Evolutionary conservation across 495 filamentous ascomycete species (phyloP).

Genomic region (Astrocystis sublimbata): DNA sequence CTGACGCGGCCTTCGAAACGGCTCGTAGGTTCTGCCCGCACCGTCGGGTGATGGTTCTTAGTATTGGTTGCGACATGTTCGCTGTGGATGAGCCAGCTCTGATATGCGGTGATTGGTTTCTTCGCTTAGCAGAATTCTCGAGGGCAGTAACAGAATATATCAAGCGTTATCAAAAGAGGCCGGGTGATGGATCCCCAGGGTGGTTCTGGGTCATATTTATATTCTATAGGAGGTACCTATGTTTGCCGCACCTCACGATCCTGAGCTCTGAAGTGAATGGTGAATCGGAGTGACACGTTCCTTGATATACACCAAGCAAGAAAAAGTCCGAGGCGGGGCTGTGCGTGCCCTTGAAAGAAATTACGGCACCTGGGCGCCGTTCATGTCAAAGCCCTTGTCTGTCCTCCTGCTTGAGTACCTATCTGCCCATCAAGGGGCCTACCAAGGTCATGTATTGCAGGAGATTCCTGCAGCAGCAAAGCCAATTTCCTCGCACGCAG

Average conservation of each 20-base stretch:
- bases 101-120: too few species aligned
- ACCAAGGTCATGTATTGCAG: too few species aligned
- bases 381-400: neutral
- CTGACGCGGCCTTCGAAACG: neutral
- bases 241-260: neutral
- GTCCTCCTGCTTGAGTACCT: too few species aligned
- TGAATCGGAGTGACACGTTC: neutral
- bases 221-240: neutral
- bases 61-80: slow-evolving; percentile 2
- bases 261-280: neutral
- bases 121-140: too few species aligned
- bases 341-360: slow-evolving; percentile 1
- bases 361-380: neutral
- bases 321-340: neutral
- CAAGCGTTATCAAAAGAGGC: neutral
- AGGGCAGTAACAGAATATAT: too few species aligned
- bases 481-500: too few species aligned
- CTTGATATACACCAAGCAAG: neutral
- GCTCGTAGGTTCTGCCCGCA: neutral
- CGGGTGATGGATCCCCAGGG: neutral
- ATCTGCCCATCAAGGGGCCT: too few species aligned
- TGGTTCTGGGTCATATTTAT: neutral
- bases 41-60: neutral
- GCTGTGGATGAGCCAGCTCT: neutral
- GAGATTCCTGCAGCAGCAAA: too few species aligned